Base-by-base conservation (phyloP, 495 filamentous ascomycete genomes). In the Xylaria flabelliformis region DNA sequence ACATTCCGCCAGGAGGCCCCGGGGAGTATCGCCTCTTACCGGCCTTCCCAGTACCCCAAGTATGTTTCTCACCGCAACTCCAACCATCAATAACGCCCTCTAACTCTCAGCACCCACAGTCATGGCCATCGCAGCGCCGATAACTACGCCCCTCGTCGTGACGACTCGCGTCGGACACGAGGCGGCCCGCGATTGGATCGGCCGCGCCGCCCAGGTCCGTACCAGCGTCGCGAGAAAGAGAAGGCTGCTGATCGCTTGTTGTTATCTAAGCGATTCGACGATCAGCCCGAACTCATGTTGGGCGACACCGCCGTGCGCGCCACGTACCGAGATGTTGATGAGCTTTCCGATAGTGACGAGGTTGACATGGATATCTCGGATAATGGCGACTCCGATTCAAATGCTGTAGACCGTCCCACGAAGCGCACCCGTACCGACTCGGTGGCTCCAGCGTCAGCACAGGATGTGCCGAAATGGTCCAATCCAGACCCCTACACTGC, bases 401-500 rank as follows among this genome's bases (percentile, higher is more conserved):
- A 86, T 48, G 65, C 75, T 48, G 82, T 81, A 17, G 83, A 86
- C 39, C 90, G 89, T 53, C 84, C 82, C 1, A 70, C 82, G 24
- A 88, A 88, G 65, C 74, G 83, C n/a, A 79, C 77, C 0, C 83
- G 88, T n/a, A 75, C 78, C 15, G 74, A 73, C 9, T 72, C 63
- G 15, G 74, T 77, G 53, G 73, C 80, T 10, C 69, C 80, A 12
- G 81, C 85, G 34, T 32, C 67, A 1, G 42, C 71, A 63, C 74
- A 85, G 72, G 80, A 76, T 72, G 69, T 80, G 3, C 94, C 94
- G 0, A 92, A 90, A 79, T 98, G 94, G 94, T 97, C 93, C 1
- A 98, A 98, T 75, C 94, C 94, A 4, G 94, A 98, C 80, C 93
- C 94, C 0, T 98, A 97, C 81, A 96, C 92, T 4, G 91, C 85